Conservation (phyloP, 2,329 filamentous ascomycete species). For the Paraconiothyrium sp. region DNA sequence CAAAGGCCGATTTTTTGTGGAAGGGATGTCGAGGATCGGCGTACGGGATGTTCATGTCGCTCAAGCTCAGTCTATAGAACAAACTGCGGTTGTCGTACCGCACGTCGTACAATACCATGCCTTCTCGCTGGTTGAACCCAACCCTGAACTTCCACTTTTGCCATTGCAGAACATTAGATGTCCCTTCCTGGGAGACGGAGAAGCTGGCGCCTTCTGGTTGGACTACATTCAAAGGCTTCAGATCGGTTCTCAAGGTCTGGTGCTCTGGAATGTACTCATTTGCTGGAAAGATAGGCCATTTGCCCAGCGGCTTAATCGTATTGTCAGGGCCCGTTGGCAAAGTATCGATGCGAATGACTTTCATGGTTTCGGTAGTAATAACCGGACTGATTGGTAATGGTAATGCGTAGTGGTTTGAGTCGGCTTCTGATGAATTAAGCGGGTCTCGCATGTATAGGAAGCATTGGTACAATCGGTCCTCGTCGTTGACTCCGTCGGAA, state of each 20-base stretch:
- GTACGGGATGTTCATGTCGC: constrained; percentile 73
- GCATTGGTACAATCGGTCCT: constrained; percentile 66
- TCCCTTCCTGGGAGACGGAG: constrained; percentile 60
- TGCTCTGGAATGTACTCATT: constrained; percentile 75
- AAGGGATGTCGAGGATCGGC: constrained; percentile 73
- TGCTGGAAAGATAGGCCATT: constrained; percentile 66
- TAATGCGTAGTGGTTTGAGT: constrained; percentile 75
- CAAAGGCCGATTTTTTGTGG: constrained; percentile 76
- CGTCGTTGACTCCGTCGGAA: constrained; percentile 59
- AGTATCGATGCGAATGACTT: constrained; percentile 74
- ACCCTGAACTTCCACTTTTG: constrained; percentile 78
- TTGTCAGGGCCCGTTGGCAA: constrained; percentile 73
- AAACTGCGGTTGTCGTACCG: constrained; percentile 70
- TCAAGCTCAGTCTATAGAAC: constrained; percentile 73
- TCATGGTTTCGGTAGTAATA: constrained; percentile 68
- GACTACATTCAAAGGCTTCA: constrained; percentile 71
- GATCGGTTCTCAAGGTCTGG: constrained; percentile 67
- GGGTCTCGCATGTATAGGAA: constrained; percentile 74
- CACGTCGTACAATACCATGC: constrained; percentile 74
- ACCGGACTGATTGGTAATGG: constrained; percentile 74
- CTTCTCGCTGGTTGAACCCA: constrained; percentile 74
- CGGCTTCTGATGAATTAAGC: constrained; percentile 65
- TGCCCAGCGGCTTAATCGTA: constrained; percentile 63
- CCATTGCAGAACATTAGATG: constrained; percentile 68
- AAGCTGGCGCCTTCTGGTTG: constrained; percentile 74